Conservation (phyloP, 176 grass and related monocot species). For the Secale cereale region DNA sequence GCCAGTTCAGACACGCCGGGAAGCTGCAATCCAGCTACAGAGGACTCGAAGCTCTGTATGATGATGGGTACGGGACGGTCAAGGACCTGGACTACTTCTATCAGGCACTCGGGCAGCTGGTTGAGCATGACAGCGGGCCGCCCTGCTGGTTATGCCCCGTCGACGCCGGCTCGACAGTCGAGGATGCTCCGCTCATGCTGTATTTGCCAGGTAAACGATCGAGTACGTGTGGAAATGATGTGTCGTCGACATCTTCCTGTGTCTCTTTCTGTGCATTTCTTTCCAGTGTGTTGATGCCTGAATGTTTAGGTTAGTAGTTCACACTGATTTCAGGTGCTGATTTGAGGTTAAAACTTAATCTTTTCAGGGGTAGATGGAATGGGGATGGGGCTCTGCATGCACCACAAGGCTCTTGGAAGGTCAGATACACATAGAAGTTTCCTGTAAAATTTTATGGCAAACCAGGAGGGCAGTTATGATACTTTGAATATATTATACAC, state of each 20-base stretch:
- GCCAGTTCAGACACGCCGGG: conserved; percentile 1
- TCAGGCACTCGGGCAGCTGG: conserved; percentile 26
- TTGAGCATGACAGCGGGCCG: conserved; percentile 45
- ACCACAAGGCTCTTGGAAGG: conserved; percentile 77
- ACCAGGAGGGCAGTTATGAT: background rate
- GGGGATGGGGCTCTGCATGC: conserved; percentile 74
- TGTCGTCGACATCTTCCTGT: background rate
- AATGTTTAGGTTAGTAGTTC: background rate
- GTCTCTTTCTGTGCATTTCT: background rate
- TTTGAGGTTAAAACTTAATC: background rate
- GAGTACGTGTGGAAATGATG: background rate
- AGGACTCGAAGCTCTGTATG: conserved; percentile 51
- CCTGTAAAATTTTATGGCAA: background rate
- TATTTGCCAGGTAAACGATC: conserved; percentile 49
- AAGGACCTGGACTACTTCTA: conserved; percentile 47
- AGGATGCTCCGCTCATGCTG: conserved; percentile 54
- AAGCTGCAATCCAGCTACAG: conserved; percentile 48
- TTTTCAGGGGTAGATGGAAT: conserved; percentile 51
- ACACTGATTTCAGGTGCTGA: background rate
- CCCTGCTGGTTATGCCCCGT: conserved; percentile 52
- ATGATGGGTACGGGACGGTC: conserved; percentile 48
- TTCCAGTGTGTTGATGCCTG: background rate
- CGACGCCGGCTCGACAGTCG: background rate
- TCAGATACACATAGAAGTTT: background rate
- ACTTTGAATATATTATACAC: background rate